Evolutionary conservation across 805 yeast genomes (phyloP).

Genomic region (Ogataea degrootiae): DNA sequence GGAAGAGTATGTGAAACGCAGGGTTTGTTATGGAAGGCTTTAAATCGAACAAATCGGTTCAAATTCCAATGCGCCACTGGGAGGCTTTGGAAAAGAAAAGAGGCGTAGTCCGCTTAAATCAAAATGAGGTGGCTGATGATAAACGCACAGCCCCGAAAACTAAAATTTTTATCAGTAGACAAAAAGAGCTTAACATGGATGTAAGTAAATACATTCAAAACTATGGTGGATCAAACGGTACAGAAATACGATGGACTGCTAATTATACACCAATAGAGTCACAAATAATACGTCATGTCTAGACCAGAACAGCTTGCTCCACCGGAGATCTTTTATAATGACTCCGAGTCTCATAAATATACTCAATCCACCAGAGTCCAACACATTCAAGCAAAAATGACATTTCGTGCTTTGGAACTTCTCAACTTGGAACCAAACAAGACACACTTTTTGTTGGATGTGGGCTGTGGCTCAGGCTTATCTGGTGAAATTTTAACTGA

Average conservation of each 20-base stretch:
- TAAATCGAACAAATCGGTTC: no score
- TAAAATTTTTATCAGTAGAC: no score
- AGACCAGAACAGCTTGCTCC: conserved; percentile 97
- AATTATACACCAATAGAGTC: background rate
- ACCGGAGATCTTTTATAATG: conserved; percentile 93
- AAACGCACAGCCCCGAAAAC: no score
- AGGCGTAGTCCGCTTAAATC: no score
- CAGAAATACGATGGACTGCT: background rate
- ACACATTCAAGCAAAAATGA: conserved; percentile 97
- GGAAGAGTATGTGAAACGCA: no score
- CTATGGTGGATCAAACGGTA: no score
- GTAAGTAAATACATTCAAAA: no score
- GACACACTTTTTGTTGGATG: conserved; percentile 72
- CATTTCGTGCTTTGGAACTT: conserved; percentile 85
- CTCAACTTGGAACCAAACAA: conserved; percentile 63
- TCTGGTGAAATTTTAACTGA: conserved; percentile 92
- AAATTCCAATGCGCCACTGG: no score
- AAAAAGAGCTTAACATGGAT: no score
- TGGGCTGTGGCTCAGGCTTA: conserved; percentile 97
- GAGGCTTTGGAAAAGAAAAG: no score
- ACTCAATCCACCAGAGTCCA: conserved; percentile 95
- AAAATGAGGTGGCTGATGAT: no score
- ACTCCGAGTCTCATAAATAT: conserved; percentile 82
- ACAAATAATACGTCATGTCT: conserved; percentile 49
- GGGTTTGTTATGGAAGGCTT: no score